Evolutionary conservation across 2,329 filamentous ascomycete genomes (phyloP).

Genomic region (Ceratocystiopsis sp.): DNA sequence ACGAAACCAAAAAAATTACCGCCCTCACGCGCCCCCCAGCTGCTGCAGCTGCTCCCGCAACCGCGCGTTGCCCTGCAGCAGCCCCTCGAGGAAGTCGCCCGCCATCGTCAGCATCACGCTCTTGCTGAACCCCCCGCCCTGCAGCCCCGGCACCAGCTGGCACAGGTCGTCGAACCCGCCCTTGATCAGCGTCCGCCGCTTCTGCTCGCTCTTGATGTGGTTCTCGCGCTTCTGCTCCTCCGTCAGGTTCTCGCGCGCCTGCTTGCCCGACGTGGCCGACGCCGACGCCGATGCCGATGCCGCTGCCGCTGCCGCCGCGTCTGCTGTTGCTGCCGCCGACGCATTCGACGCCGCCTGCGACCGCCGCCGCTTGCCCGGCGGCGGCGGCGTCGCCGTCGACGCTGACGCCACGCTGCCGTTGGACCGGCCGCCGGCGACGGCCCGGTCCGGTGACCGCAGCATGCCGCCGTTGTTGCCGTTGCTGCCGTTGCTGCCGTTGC

Average conservation of each 20-base stretch:
- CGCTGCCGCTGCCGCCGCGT: not conserved
- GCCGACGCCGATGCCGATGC: not conserved
- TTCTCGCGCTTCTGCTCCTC: conserved; percentile 74
- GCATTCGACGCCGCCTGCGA: not conserved
- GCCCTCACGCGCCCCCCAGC: not conserved
- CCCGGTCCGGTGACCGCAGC: too few species aligned
- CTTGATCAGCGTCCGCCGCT: conserved; percentile 65
- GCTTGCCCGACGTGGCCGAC: conserved; percentile 18
- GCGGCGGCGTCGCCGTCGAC: too few species aligned
- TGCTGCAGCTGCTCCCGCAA: conserved; percentile 35
- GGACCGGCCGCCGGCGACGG: too few species aligned
- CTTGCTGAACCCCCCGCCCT: conserved; percentile 64
- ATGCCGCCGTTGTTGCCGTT: too few species aligned
- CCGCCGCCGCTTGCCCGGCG: not conserved
- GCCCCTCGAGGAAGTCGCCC: conserved; percentile 59
- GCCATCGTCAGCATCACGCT: conserved; percentile 61
- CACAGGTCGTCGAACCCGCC: conserved; percentile 70
- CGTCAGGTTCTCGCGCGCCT: conserved; percentile 51
- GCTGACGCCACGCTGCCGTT: too few species aligned
- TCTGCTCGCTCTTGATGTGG: conserved; percentile 77
- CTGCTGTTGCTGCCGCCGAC: too few species aligned
- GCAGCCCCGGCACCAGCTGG: conserved; percentile 57
- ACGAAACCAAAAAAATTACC: not conserved
- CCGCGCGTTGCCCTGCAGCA: conserved; percentile 50
- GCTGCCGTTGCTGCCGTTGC: too few species aligned